phyloP scores from a whole-genome alignment of 345 rosid genomes.

The Boechera divaricarpa region DNA sequence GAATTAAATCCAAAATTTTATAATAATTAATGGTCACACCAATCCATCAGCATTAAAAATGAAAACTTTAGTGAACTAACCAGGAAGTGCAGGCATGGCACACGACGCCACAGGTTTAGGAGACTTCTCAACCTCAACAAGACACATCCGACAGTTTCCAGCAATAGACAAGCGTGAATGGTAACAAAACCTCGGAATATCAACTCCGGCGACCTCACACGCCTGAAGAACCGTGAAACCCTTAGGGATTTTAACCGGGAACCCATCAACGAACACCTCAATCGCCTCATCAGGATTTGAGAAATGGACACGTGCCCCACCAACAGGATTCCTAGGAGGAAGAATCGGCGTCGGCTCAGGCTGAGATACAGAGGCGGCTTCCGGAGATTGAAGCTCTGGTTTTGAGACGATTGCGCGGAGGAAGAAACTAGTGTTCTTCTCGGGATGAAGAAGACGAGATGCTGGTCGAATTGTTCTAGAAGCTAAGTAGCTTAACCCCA shows the following conservation, averaged over 20 bases:
- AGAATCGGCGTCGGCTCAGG: constrained; percentile 58
- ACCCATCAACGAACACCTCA: constrained; percentile 94
- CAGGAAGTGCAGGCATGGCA: constrained; percentile 99
- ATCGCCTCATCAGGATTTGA: constrained; percentile 86
- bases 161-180: constrained; percentile 93
- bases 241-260: constrained; percentile 89
- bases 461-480: constrained; percentile 63
- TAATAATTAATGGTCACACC: background rate
- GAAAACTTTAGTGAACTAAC: constrained; percentile 44
- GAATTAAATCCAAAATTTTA: background rate
- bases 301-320: constrained; percentile 79
- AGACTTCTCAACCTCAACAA: constrained; percentile 97
- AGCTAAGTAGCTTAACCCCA: constrained; percentile 82
- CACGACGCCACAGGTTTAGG: constrained; percentile 99
- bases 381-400: constrained; percentile 82
- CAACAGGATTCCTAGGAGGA: constrained; percentile 68
- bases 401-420: constrained; percentile 66
- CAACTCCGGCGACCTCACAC: constrained; percentile 95
- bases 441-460: constrained; percentile 49
- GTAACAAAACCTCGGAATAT: constrained; percentile 96
- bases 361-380: constrained; percentile 51
- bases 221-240: constrained; percentile 98
- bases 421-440: constrained; percentile 44
- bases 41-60: background rate
- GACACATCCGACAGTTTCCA: constrained; percentile 97